Evolutionary conservation across 108 stramenopile genomes (phyloP).

Genomic region (Fistulifera pelliculosa): DNA sequence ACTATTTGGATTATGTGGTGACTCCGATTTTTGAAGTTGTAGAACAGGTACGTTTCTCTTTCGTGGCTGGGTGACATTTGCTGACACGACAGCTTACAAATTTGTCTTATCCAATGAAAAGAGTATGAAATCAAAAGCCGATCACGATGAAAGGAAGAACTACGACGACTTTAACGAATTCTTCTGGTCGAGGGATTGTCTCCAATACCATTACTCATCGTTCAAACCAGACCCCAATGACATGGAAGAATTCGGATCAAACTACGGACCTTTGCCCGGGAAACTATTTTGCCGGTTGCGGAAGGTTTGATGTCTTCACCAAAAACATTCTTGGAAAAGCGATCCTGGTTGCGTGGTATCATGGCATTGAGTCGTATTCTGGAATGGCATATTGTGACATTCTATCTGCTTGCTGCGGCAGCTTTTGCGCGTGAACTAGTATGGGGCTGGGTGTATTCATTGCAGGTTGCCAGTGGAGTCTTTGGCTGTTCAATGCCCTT

Average conservation of each 20-base stretch:
- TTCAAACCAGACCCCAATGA: slow-evolving; percentile 23
- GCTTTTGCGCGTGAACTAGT: slow-evolving; percentile 84
- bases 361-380: slow-evolving; percentile 83
- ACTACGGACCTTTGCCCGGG: slow-evolving; percentile 46
- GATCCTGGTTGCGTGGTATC: slow-evolving; percentile 88
- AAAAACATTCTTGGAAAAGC: slow-evolving; percentile 95
- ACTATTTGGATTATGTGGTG: slow-evolving; percentile 91
- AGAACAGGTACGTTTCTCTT: slow-evolving; percentile 30
- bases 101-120: too few relatives aligned
- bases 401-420: slow-evolving; percentile 82
- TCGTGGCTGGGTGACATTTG: background rate
- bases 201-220: slow-evolving; percentile 70
- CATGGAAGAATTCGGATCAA: slow-evolving; percentile 27
- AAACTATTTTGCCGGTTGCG: slow-evolving; percentile 51
- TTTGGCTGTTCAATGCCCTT: slow-evolving; percentile 86
- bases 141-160: slow-evolving; percentile 85
- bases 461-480: slow-evolving; percentile 86
- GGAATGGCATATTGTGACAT: slow-evolving; percentile 94
- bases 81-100: too few relatives aligned
- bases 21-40: slow-evolving; percentile 88
- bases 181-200: slow-evolving; percentile 95
- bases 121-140: slow-evolving; percentile 73
- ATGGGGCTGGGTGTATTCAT: slow-evolving; percentile 89
- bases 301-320: slow-evolving; percentile 69
- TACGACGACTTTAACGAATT: slow-evolving; percentile 99